A percentile compares a stretch with the other conserved stretches of the same genome.
These are phyloP conservation scores for Lachnellula willkommii DNA, from an alignment of 2,329 filamentous ascomycete species.

Conservation along the genomic window DNA sequence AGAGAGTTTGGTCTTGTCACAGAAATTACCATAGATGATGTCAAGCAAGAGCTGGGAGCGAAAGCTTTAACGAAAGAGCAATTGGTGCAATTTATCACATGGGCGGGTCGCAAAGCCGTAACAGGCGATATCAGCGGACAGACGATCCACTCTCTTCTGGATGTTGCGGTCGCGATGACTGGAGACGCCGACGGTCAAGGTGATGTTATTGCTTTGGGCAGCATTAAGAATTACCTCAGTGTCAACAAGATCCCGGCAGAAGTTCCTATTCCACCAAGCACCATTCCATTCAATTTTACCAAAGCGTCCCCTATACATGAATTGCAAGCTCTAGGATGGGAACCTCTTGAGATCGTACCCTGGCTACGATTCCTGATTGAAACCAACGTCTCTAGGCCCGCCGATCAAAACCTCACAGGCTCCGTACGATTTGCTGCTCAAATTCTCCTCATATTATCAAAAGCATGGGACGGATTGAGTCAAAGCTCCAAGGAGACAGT, in stretches of 20 bases:
- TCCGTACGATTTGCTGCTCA: conserved; percentile 70
- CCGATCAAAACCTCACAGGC: conserved; percentile 64
- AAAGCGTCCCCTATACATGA: conserved; percentile 61
- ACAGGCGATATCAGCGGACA: conserved; percentile 66
- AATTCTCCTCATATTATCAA: conserved; percentile 75
- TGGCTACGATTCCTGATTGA: conserved; percentile 83
- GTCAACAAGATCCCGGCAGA: conserved; percentile 75
- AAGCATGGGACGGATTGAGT: conserved; percentile 80
- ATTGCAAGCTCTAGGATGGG: conserved; percentile 79
- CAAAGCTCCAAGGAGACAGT: conserved; percentile 61
- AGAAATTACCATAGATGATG: conserved; percentile 80
- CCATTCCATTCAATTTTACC: conserved; percentile 81
- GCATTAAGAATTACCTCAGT: conserved; percentile 69
- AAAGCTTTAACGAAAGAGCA: conserved; percentile 77
- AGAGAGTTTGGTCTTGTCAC: conserved; percentile 82
- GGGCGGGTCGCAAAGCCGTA: conserved; percentile 69
- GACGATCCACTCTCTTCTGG: conserved; percentile 65
- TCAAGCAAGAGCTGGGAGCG: conserved; percentile 74
- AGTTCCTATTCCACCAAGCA: conserved; percentile 72
- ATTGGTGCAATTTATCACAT: conserved; percentile 75
- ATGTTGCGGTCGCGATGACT: conserved; percentile 71
- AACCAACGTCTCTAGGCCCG: conserved; percentile 51
- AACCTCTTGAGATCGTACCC: conserved; percentile 73
- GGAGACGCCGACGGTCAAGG: conserved; percentile 55
- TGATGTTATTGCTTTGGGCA: conserved; percentile 70